Base-by-base conservation (phyloP, 495 filamentous ascomycete genomes). In the Penicillium waksmanii region DNA sequence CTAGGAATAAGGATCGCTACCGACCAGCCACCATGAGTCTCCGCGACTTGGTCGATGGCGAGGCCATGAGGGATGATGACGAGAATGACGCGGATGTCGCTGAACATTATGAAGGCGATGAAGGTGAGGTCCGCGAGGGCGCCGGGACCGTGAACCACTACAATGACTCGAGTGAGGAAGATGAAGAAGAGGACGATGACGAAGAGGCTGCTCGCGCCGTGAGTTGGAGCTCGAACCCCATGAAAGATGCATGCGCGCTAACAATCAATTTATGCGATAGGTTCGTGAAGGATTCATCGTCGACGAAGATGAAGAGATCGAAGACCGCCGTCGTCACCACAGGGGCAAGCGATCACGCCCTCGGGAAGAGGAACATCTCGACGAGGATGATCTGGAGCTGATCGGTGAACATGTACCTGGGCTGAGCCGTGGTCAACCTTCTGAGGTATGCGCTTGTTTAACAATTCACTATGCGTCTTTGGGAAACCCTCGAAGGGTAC, bases 221-320 rank as follows among this genome's bases (percentile, higher is more conserved):
- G 67, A 61, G 77, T 72, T 49, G 49, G 1, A 51, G 27, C 33
- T 51, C 38, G 19, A 33, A n/a, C 35, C 34, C 51, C 42, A 63
- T 15, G 40, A 13, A 42, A 48, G 8, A 51, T 53, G 0, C 7
- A 44, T 44, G 15, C 8, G 8, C 42, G 17, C 42, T 44, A 19
- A 44, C 42, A 44, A 44, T 12, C 8, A 18, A 12, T 44, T n/a
- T 2, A 17, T 44, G 42, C 42, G 42, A 23, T 66, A 96, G 90
- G 83, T 97, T 38, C 88, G 90, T 25, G 92, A 96, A 78, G 96
- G 93, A 5, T 98, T 98, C 77, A 97, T 98, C 55, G 91, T 96
- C 63, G 93, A 96, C 64, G 93, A 96, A 61, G 90, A 96, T 61
- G 91, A 96, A 64, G 92, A 92, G 36, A 82, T 87, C 18, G 89